These are phyloP conservation scores for Aspergillus pseudoviridinutans DNA, from an alignment of 2,329 filamentous ascomycete genomes.

Conservation along the genomic window DNA sequence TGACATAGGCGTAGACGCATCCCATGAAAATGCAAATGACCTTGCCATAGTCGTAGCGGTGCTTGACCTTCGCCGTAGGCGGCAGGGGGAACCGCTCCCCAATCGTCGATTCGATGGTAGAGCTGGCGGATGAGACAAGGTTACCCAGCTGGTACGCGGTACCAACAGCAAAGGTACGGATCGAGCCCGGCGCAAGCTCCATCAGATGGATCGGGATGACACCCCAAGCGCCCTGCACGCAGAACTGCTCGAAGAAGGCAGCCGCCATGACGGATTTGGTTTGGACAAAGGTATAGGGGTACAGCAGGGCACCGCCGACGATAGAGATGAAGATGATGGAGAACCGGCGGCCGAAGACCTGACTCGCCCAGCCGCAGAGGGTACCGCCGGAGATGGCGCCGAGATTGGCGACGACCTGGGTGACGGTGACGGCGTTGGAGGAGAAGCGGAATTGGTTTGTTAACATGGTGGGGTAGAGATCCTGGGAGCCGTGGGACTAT, in stretches of 20 bases:
- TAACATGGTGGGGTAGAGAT: slow-evolving; percentile 60
- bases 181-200: slow-evolving; percentile 58
- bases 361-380: slow-evolving; percentile 62
- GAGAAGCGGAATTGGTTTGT: slow-evolving; percentile 56
- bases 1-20: slow-evolving; percentile 66
- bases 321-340: slow-evolving; percentile 62
- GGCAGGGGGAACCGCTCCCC: slow-evolving; percentile 71
- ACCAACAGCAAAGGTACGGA: slow-evolving; percentile 61
- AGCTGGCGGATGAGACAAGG: slow-evolving; percentile 58
- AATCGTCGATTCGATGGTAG: slow-evolving; percentile 71
- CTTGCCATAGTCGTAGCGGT: slow-evolving; percentile 69
- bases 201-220: slow-evolving; percentile 68
- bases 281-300: slow-evolving; percentile 72
- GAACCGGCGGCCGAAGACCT: slow-evolving; percentile 66
- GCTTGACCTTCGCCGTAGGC: slow-evolving; percentile 45
- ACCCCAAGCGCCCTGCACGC: slow-evolving; percentile 72
- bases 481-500: slow-evolving; percentile 66
- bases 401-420: slow-evolving; percentile 68
- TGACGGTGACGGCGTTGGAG: slow-evolving; percentile 60
- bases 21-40: slow-evolving; percentile 92
- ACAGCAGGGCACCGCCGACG: slow-evolving; percentile 71
- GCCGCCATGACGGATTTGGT: slow-evolving; percentile 66
- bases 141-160: slow-evolving; percentile 63
- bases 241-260: slow-evolving; percentile 81
- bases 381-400: slow-evolving; percentile 68